Evolutionary conservation across 2,329 filamentous ascomycete genomes (phyloP), one percentile per base, ranked within the genome.

Genomic region (Cytospora schulzeri): DNA sequence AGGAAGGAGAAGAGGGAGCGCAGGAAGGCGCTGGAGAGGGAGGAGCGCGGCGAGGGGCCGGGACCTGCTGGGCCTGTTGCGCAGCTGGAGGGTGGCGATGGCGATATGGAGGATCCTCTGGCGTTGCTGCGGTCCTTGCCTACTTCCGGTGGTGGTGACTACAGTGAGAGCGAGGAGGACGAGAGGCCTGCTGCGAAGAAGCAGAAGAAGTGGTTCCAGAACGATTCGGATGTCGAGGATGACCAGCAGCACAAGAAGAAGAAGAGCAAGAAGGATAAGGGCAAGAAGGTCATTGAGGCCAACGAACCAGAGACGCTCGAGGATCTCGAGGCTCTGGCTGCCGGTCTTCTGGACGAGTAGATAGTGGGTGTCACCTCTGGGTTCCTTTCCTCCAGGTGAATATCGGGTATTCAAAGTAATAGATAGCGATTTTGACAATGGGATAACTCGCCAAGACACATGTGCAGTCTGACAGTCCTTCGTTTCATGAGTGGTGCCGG

Each of bases 181-280:
- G 76, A 77, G 66, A 79, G 79, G 57, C 81, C 83, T 22, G 78
- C 76, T 71, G 91, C 90, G 82, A 88, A 85, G 76, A 80, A 84
- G 66, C 80, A 84, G 66, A 92, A 90, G 85, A 92, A 92, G 77
- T 92, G 89, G 89, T 92, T 92, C 78, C 82, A 92, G 75, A 85
- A 88, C 66, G 88, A 88, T 66, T 84, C 83, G 2, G 83, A 82
- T 17, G 80, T 82, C 57, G 81, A 82, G 56, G 76, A 76, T 69
- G 75, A 76, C 63, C 79, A 77, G 71, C 72, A 73, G 54, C 79
- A 77, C 72, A 78, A 79, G 61, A 76, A 75, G 70, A 75, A 73
- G 70, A 78, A 76, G 69, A 73, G 67, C 61, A 80, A 77, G 73
- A 78, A 77, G 71, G 74, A 75, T 63, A 79, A 77, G 71, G 73